Conservation (phyloP, 2,329 filamentous ascomycete species). For the Bipolaris zeicola region DNA sequence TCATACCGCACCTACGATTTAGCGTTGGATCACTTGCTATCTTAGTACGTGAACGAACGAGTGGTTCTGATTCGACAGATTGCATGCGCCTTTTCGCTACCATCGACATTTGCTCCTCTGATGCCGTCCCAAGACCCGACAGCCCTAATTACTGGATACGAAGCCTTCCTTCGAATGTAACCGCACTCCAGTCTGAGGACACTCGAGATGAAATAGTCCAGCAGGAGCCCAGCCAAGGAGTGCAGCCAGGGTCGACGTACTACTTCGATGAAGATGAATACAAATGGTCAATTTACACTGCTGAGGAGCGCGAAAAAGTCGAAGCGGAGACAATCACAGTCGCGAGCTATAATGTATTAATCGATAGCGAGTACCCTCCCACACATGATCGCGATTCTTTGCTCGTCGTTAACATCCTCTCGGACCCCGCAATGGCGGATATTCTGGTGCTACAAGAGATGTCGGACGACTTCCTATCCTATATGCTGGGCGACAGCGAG, state of each 20-base stretch:
- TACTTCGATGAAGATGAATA: constrained; percentile 29
- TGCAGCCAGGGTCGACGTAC: constrained; percentile 39
- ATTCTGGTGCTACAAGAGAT: constrained; percentile 64
- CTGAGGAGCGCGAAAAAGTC: not conserved
- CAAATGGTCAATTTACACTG: constrained; percentile 29
- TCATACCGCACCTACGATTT: constrained; percentile 59
- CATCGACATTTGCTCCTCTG: constrained; percentile 45
- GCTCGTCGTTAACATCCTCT: constrained; percentile 45
- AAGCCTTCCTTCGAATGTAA: not conserved
- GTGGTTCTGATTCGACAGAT: constrained; percentile 36
- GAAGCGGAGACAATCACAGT: constrained; percentile 33
- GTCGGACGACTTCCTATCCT: constrained; percentile 66
- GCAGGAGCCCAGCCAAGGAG: constrained; percentile 6
- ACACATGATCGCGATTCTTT: constrained; percentile 46
- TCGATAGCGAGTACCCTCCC: constrained; percentile 48
- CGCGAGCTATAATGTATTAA: constrained; percentile 54
- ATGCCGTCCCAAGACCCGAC: not conserved
- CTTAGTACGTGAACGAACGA: constrained; percentile 56
- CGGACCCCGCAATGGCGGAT: constrained; percentile 42
- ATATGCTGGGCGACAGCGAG: constrained; percentile 56
- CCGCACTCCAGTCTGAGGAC: not conserved
- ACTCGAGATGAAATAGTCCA: constrained; percentile 7
- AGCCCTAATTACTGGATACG: constrained; percentile 25
- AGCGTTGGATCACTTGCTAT: constrained; percentile 57
- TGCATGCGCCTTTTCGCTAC: constrained; percentile 65